These are phyloP conservation scores for Vararia minispora DNA, from an alignment of 768 basidiomycete species.

Conservation along the genomic window DNA sequence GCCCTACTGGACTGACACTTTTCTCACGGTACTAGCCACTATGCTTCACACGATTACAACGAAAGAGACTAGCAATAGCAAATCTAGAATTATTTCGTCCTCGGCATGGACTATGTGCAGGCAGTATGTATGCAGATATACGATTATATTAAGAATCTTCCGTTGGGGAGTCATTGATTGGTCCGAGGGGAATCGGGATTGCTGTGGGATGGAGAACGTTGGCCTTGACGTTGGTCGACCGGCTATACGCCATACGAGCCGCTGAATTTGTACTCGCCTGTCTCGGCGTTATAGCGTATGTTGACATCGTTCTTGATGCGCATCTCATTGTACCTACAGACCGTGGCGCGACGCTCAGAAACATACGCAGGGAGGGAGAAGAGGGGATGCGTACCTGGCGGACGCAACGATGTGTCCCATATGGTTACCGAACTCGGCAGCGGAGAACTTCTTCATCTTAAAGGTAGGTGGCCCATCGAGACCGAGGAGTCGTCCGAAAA, in stretches of 20 bases:
- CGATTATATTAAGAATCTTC: no score
- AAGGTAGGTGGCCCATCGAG: constrained; percentile 34
- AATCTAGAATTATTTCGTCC: no score
- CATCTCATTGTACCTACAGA: constrained; percentile 27
- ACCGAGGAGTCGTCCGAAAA: constrained; percentile 35
- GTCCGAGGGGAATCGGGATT: no score
- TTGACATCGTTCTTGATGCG: constrained; percentile 30
- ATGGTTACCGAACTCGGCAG: constrained; percentile 22
- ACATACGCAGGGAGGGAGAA: background rate
- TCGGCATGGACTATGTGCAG: no score
- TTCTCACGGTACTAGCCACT: no score
- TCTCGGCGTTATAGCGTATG: constrained; percentile 32
- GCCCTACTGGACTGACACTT: no score
- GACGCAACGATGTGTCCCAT: constrained; percentile 18
- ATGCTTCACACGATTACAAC: no score
- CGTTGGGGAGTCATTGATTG: no score
- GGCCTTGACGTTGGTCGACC: no score
- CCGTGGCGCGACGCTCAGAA: background rate
- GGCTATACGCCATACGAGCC: constrained; percentile 37
- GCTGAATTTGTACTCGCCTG: constrained; percentile 48
- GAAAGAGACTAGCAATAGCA: no score
- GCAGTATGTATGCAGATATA: no score
- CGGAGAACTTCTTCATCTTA: constrained; percentile 36
- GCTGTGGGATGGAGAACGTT: no score
- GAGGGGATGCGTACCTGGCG: background rate